Evolutionary conservation across 78 protist species (phyloP), one percentile per base, ranked within the genome.

Genomic region (Dictyostelium purpureum): DNA sequence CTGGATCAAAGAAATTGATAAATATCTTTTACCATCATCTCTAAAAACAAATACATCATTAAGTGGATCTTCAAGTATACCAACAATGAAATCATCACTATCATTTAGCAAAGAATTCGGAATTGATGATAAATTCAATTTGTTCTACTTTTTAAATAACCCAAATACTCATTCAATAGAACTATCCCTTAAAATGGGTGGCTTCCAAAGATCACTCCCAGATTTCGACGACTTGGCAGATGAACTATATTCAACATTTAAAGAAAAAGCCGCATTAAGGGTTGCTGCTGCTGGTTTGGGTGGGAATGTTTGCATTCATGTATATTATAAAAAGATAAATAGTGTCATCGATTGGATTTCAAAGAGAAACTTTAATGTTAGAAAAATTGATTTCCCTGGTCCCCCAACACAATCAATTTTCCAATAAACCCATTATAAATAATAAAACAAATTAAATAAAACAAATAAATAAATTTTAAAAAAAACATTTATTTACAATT

Each of bases 221-320:
- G 94, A 89, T 19, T 54, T 89, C 1, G 94, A 89, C 51, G 79
- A 89, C 18, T 3, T 67, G 45, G 87, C 94, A 6, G 80, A 78
- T 57, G 31, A 57, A n/a, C 19, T 89, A 9, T 42, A 49, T 35
- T 19, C 6, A 37, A 19, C 33, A 26, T 89, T 89, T 21, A 35
- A 47, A 12, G 79, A 49, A 7, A 21, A 26, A 6, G 94, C 94
- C 2, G 87, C 94, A 33, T 9, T 89, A 10, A 69, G 94, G 42
- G 26, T 89, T 5, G n/a, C 88, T 14, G 94, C 94, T 6, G 87
- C 94, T 7, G 94, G 94, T 11, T 54, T 89, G 18, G 94, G 94
- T 37, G 92, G 89, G 1, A 52, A 54, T 51, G 69, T 81, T 18
- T 81, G 89, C 67, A 38, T 81, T 26, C 89, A 81, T 24, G 26